Evolutionary conservation across 2,329 filamentous ascomycete species (phyloP), one percentile per base, ranked within the genome.

Genomic region (Talaromyces atroroseus): DNA sequence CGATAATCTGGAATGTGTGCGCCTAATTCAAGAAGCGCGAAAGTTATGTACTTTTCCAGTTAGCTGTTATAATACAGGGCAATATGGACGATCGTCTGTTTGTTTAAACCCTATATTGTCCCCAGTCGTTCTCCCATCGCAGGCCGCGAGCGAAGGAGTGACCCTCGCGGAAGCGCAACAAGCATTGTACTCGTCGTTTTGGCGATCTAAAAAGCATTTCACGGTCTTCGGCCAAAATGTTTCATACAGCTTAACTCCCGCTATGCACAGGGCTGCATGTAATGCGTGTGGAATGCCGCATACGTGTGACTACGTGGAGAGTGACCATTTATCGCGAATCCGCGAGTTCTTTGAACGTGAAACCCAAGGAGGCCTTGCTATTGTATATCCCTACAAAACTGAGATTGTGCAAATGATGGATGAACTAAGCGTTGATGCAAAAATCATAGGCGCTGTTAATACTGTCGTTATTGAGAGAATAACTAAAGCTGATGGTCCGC

Each of bases 191-290:
- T 78, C 83, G 3, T 84, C 82, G 1, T 88, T 87, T 57, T 76
- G 86, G 1, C 81, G 84, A 52, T 85, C 90, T 42, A 79, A 84
- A 0, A 83, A 91, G 77, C 83, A 85, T 50, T 83, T 89, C 54
- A 88, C 87, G 62, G 85, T 91, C 34, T 82, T 90, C 51, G 88
- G 88, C n/a, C 84, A 82, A 54, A 85, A 85, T 55, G 83, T 88
- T 10, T 82, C 79, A 50, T 89, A 88, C 72, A 90, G 85, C 66
- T 69, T 91, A 56, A 90, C 88, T 0, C 88, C 88, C 1, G 84
- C 85, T 6, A 91, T 91, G 87, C 88, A 92, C 68, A 88, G 85
- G 54, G 79, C 85, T 5, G 88, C 87, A 0, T 83, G 88, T 57
- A 76, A 78, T 52, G 80, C 79, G 23, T 83, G 83, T 61, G 88